Base-by-base conservation (phyloP, 352 stramenopile species). In the Pythium angustatum region DNA sequence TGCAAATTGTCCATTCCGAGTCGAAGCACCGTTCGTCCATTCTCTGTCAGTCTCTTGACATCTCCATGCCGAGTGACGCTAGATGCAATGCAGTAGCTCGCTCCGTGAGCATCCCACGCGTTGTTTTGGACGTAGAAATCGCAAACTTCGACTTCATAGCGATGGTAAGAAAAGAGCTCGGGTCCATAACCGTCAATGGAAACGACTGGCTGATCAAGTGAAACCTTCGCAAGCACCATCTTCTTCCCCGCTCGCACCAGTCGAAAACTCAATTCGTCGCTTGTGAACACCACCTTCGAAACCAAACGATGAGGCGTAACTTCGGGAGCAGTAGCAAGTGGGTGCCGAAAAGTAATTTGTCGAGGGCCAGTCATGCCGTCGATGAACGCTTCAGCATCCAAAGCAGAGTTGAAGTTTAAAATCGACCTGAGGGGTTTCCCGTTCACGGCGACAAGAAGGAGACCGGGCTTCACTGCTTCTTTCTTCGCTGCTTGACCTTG, bases 81-180 rank as follows among this genome's bases (percentile, higher is more conserved):
- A 15, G 85, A 94, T 40, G 82, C 81, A 53, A 96, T 85, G 22
- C 87, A 96, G 36, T 91, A 69, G 49, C 79, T 89, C 14, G 62
- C 71, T 40, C 57, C 54, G 1, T 73, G 54, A 10, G 77, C 48
- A 2, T 75, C 58, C 48, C 63, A 77, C 7, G 77, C 61, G 53
- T 83, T 85, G 33, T 85, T 92, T 64, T 95, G 85, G 9, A 95
- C 58, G 52, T 83, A 96, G 71, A 93, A 96, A 19, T 90, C 83
- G 12, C 61, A 59, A 21, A 91, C 79, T 28, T 72, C 54, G 11
- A 91, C 51, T 24, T 88, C 75, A 54, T 94, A 96, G 14, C 76
- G 72, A 63, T 96, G 88, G 34, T 85, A 96, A 19, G 80, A 85
- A 53, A 95, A 96, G 15, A 94, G 71, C 26, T 78, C 81, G 0